Evolutionary conservation across 129 eudicot genomes (phyloP), one percentile per base, ranked within the genome.

Genomic region (Daucus carota): DNA sequence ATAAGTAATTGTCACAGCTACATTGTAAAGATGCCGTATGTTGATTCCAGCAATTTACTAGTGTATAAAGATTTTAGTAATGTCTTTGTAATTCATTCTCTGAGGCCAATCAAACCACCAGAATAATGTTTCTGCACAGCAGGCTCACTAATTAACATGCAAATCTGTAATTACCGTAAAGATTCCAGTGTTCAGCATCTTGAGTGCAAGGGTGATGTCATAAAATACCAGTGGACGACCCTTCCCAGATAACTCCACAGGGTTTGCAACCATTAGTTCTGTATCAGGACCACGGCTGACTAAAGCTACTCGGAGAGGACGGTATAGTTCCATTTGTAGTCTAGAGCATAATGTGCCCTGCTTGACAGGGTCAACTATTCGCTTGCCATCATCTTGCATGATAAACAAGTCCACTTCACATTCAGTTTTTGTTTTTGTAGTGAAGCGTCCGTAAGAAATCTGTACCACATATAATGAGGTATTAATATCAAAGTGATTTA

Each of bases 261-360:
- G 98, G 74, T 93, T 93, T 67, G 92, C 96, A 12, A 93, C 98
- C 77, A 90, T 82, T 71, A 93, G 78, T 81, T 93, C 98, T 22
- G 90, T 79, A 77, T 93, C 98, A n/a, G 98, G 98, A 73, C 98
- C 98, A 13, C 97, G 89, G 80, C 77, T 90, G 65, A 90, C 92
- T 60, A 88, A 70, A 63, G 89, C 88, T 32, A 93, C 97, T 81
- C 87, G 87, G 18, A 93, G 91, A 34, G 97, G 98, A 36, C 85
- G 87, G 67, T 66, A 66, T 62, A 93, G 75, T 85, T 90, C 98
- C 86, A 80, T 90, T 22, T 73, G 83, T 50, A 93, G 85, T 38
- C 98, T 83, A 44, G 95, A 86, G 76, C 86, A 31, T 50, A 93
- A 79, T 0, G 83, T 86, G n/a, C 72, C 81, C 76, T 81, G 91